phyloP scores from a whole-genome alignment of 495 filamentous ascomycete species.

The Talaromyces borbonicus region DNA sequence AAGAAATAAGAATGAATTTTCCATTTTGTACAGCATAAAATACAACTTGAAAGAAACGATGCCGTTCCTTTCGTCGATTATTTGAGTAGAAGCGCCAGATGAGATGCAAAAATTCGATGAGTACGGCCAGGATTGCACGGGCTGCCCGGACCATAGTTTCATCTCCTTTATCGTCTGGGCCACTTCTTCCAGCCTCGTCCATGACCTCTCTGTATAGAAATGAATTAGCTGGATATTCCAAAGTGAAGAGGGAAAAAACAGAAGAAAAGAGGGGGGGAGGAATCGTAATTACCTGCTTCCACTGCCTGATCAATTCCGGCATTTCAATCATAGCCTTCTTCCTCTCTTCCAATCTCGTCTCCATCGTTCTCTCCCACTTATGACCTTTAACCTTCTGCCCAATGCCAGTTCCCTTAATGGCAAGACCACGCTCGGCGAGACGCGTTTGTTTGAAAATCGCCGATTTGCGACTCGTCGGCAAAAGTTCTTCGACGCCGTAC shows the following conservation, averaged over 20 bases:
- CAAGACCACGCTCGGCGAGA: slow-evolving; percentile 60
- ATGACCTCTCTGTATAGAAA: slow-evolving; percentile 57
- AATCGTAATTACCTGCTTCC: slow-evolving; percentile 94
- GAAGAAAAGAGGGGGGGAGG: too few species aligned
- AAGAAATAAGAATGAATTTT: neutral
- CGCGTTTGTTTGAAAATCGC: slow-evolving; percentile 56
- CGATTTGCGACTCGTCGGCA: slow-evolving; percentile 70
- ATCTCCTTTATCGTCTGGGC: slow-evolving; percentile 47
- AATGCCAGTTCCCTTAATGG: slow-evolving; percentile 81
- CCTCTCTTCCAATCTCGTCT: slow-evolving; percentile 72
- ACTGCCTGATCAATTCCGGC: slow-evolving; percentile 79
- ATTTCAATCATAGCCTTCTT: slow-evolving; percentile 89
- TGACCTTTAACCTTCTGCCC: slow-evolving; percentile 94
- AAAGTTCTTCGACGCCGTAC: slow-evolving; percentile 72
- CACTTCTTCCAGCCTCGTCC: slow-evolving; percentile 85
- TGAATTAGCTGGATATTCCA: too few species aligned
- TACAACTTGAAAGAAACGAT: neutral
- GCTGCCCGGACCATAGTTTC: neutral
- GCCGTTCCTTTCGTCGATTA: neutral
- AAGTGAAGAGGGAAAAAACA: too few species aligned
- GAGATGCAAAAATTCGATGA: slow-evolving; percentile 3
- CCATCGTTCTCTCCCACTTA: slow-evolving; percentile 79
- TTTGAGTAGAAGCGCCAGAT: neutral
- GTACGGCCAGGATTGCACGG: neutral
- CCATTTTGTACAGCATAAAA: slow-evolving; percentile 1